A percentile compares a stretch with the other conserved stretches of the same genome.
phyloP scores from a whole-genome alignment of 1,284 basidiomycete genomes.

The Exobasidium cylindrosporum region DNA sequence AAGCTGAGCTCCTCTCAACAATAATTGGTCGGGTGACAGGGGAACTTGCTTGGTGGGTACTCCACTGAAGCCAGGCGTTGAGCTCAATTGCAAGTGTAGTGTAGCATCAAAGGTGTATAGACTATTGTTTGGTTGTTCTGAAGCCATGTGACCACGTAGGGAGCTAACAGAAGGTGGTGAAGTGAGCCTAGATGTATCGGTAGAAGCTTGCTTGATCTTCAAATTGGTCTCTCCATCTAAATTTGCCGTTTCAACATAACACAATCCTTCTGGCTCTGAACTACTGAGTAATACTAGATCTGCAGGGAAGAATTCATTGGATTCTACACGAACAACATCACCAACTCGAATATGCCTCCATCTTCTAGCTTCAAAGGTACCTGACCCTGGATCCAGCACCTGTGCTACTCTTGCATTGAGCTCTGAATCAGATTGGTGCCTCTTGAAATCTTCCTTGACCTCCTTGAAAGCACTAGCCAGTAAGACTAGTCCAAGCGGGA shows the following conservation, averaged over 20 bases:
- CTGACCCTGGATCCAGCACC: slow-evolving; percentile 66
- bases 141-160: slow-evolving; percentile 78
- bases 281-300: slow-evolving; percentile 84
- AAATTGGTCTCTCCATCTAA: slow-evolving; percentile 97
- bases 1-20: slow-evolving; percentile 90
- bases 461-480: slow-evolving; percentile 97
- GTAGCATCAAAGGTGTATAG: slow-evolving; percentile 89
- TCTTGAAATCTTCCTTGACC: slow-evolving; percentile 92
- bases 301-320: slow-evolving; percentile 92
- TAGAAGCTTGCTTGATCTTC: slow-evolving; percentile 94
- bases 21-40: slow-evolving; percentile 87
- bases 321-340: slow-evolving; percentile 85
- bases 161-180: slow-evolving; percentile 71
- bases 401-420: slow-evolving; percentile 81
- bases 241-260: slow-evolving; percentile 96
- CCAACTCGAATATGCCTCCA: slow-evolving; percentile 91
- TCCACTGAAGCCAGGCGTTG: slow-evolving; percentile 47
- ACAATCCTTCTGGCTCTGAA: slow-evolving; percentile 92
- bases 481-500: slow-evolving; percentile 81
- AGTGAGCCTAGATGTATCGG: slow-evolving; percentile 74
- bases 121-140: slow-evolving; percentile 95
- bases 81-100: slow-evolving; percentile 60
- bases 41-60: slow-evolving; percentile 62
- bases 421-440: slow-evolving; percentile 89
- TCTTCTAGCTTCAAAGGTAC: slow-evolving; percentile 70